Evolutionary conservation across 2,329 filamentous ascomycete genomes (phyloP), one percentile per base, ranked within the genome.

Genomic region (Lachnellula arida): DNA sequence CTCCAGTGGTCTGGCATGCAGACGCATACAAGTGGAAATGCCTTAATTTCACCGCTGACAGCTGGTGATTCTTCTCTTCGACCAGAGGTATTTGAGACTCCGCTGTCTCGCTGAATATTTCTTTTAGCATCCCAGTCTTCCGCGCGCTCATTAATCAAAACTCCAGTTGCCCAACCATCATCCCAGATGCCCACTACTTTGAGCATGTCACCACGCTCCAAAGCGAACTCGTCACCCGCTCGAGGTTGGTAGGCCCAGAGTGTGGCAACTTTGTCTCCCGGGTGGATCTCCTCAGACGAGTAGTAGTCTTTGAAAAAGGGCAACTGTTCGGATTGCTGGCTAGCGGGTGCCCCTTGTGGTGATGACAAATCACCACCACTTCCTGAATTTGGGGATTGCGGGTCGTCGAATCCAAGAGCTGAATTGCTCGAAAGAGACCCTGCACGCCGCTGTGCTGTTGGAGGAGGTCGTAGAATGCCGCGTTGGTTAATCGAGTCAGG

Each of bases 111-210:
- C 69, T 96, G 91, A 35, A 85, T 77, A 67, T 89, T 86, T 66
- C 84, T 82, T 61, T 87, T 81, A 44, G 81, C 80, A 65, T 96
- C 89, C 85, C 91, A 97, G 61, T 97, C 90, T 59, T 97, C 93
- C 2, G 91, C 91, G 54, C 84, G 81, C 66, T 96, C 89, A 53
- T 87, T 81, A 54, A 96, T 76, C 69, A 95, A 80, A 54, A 97
- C 81, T 66, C 94, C 94, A 1, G 94, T 99, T 11, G 94, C 94
- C 94, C 94, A 99, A 47, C 94, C 94, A 71, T 99, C 94, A 68
- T 99, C 94, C 94, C 94, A 99, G 63, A 99, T 99, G 60, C 94
- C 94, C 34, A 97, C 88, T 14, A 99, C 87, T 75, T 97, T 97
- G 68, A 99, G 81, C 92, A 99, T 97, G 70, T 99, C 94, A 53